These are phyloP conservation scores for Salix viminalis DNA, from an alignment of 345 rosid species.

Conservation along the genomic window DNA sequence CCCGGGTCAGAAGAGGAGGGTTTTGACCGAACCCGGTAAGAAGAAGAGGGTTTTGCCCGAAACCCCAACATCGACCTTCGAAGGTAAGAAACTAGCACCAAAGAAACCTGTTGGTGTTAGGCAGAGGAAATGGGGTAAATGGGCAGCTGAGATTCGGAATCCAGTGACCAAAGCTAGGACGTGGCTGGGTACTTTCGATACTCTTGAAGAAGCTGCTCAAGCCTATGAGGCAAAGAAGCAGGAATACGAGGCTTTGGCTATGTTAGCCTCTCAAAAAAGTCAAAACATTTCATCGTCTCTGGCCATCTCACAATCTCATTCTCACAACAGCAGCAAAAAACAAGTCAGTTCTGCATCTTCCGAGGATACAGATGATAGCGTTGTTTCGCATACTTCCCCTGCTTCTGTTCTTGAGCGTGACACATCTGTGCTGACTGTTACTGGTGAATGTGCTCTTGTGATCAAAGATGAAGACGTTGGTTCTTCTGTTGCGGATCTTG, in stretches of 20 bases:
- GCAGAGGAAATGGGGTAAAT: constrained; percentile 82
- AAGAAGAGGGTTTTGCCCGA: constrained; percentile 23
- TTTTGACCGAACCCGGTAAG: constrained; percentile 11
- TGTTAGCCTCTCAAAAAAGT: constrained; percentile 33
- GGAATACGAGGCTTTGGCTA: constrained; percentile 40
- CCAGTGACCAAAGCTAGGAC: constrained; percentile 51
- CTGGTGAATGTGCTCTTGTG: constrained; percentile 11
- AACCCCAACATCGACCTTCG: neutral
- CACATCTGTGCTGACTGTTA: constrained; percentile 24
- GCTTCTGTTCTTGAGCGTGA: constrained; percentile 49
- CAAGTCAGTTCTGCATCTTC: constrained; percentile 15
- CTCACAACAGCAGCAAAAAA: constrained; percentile 6
- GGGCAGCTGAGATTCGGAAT: constrained; percentile 84
- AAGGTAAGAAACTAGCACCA: neutral
- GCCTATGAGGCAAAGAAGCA: constrained; percentile 62
- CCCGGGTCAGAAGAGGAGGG: constrained; percentile 23
- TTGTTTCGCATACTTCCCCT: constrained; percentile 53
- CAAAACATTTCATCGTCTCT: constrained; percentile 12
- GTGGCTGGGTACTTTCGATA: constrained; percentile 80
- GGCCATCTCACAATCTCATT: constrained; percentile 1
- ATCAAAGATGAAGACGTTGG: constrained; percentile 17
- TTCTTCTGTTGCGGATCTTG: constrained; percentile 26
- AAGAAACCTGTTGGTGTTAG: constrained; percentile 60
- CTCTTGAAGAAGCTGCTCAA: constrained; percentile 70
- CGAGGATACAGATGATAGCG: constrained; percentile 47